These are phyloP conservation scores for Pseudogymnoascus verrucosus DNA, from an alignment of 2,329 filamentous ascomycete genomes.

Conservation along the genomic window DNA sequence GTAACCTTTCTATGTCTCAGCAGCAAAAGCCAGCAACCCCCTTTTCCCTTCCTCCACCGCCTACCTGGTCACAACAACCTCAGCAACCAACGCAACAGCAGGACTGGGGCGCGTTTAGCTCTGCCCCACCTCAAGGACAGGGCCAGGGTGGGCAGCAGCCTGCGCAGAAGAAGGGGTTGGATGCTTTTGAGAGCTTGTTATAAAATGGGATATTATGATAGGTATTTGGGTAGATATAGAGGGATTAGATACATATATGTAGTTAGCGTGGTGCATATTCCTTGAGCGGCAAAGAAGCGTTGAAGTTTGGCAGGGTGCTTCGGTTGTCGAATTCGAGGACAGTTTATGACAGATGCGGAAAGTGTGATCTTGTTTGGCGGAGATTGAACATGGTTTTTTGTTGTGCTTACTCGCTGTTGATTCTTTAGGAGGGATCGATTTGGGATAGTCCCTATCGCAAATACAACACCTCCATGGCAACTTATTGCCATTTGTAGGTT, in stretches of 20 bases:
- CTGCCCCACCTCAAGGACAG: conserved; percentile 22
- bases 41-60: conserved; percentile 52
- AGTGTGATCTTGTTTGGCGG: not conserved
- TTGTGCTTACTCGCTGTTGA: not conserved
- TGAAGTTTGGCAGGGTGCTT: not conserved
- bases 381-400: not conserved
- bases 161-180: conserved; percentile 36
- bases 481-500: not conserved
- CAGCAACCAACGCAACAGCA: conserved; percentile 19
- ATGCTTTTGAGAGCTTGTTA: conserved; percentile 49
- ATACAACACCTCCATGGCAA: not conserved
- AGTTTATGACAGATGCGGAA: not conserved
- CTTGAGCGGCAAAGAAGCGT: not conserved
- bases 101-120: conserved; percentile 10
- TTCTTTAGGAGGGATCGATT: too few species aligned
- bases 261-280: not conserved
- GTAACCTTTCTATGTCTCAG: conserved; percentile 41
- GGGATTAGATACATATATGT: not conserved
- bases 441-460: not conserved
- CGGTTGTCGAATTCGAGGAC: not conserved
- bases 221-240: not conserved
- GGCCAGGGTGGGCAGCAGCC: conserved; percentile 14
- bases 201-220: conserved; percentile 20
- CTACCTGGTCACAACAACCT: conserved; percentile 27
- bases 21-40: conserved; percentile 33